Evolutionary conservation across 805 yeast species (phyloP).

Genomic region (Candida sakaeoensis): DNA sequence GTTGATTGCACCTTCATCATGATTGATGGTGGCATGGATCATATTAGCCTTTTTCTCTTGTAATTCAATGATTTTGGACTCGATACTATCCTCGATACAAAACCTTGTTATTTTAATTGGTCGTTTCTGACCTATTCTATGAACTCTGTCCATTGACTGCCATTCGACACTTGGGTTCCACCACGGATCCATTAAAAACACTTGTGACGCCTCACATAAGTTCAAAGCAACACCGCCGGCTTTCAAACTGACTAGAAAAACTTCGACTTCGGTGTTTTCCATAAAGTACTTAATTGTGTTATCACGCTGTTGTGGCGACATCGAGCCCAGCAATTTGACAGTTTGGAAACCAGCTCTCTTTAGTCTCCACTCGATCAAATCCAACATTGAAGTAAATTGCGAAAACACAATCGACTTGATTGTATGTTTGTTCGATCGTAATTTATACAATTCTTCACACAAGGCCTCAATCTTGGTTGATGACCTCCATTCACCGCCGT

Average conservation of each 20-base stretch:
- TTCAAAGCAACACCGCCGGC: slow-evolving; percentile 99
- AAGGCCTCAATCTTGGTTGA: slow-evolving; percentile 96
- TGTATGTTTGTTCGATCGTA: slow-evolving; percentile 82
- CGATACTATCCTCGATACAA: slow-evolving; percentile 95
- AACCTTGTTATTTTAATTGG: slow-evolving; percentile 91
- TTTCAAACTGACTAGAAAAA: slow-evolving; percentile 87
- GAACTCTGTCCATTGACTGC: slow-evolving; percentile 98
- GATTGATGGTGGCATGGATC: slow-evolving; percentile 95
- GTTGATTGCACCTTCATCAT: slow-evolving; percentile 87
- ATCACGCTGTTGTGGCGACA: slow-evolving; percentile 95
- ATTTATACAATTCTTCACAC: slow-evolving; percentile 84
- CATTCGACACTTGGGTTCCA: slow-evolving; percentile 99
- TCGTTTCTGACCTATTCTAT: slow-evolving; percentile 92
- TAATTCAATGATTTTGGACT: slow-evolving; percentile 88
- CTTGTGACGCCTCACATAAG: slow-evolving; percentile 95
- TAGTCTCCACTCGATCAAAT: slow-evolving; percentile 91
- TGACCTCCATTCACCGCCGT: slow-evolving; percentile 79
- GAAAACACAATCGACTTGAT: slow-evolving; percentile 96
- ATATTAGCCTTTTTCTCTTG: slow-evolving; percentile 97
- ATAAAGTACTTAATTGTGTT: slow-evolving; percentile 86
- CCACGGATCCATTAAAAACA: slow-evolving; percentile 96
- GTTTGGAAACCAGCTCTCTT: slow-evolving; percentile 93
- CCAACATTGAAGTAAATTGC: slow-evolving; percentile 95
- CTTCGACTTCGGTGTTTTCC: slow-evolving; percentile 90
- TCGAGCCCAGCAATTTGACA: slow-evolving; percentile 91